Evolutionary conservation across 768 basidiomycete genomes (phyloP).

Genomic region (Hydnomerulius pinastri): DNA sequence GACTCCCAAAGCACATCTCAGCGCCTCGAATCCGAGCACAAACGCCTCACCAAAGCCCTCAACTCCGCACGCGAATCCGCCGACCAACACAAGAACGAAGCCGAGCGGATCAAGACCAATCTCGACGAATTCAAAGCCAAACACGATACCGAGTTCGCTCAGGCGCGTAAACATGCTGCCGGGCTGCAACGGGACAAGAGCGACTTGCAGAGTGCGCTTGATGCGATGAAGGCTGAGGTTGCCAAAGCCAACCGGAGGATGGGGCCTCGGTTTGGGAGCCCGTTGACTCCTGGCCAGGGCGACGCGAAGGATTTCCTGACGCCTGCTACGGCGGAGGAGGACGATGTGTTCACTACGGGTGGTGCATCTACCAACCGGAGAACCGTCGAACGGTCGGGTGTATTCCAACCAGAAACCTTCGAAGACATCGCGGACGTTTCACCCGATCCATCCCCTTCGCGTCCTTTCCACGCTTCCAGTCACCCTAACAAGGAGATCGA

Average conservation of each 20-base stretch:
- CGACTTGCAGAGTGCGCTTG: slow-evolving; percentile 82
- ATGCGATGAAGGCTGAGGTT: slow-evolving; percentile 72
- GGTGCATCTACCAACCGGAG: slow-evolving; percentile 65
- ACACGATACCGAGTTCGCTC: slow-evolving; percentile 94
- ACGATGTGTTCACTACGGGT: slow-evolving; percentile 67
- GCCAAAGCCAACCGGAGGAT: slow-evolving; percentile 62
- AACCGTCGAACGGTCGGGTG: slow-evolving; percentile 50
- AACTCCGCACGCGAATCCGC: slow-evolving; percentile 69
- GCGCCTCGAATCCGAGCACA: slow-evolving; percentile 80
- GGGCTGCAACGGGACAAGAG: slow-evolving; percentile 89
- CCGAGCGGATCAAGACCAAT: slow-evolving; percentile 63
- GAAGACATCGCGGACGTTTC: slow-evolving; percentile 53
- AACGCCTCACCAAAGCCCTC: slow-evolving; percentile 76
- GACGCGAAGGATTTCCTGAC: slow-evolving; percentile 52
- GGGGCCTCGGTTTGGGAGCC: slow-evolving; percentile 64
- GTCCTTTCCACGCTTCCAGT: slow-evolving; percentile 67
- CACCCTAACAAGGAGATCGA: slow-evolving; percentile 83
- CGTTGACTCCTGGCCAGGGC: slow-evolving; percentile 65
- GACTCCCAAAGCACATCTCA: slow-evolving; percentile 65
- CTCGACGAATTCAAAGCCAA: slow-evolving; percentile 81
- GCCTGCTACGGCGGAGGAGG: slow-evolving; percentile 54
- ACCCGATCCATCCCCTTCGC: slow-evolving; percentile 63
- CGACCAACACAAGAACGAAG: slow-evolving; percentile 87
- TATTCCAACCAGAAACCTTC: slow-evolving; percentile 47
- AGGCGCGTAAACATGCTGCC: slow-evolving; percentile 84